A percentile compares a stretch with the other conserved stretches of the same genome.
Conservation (phyloP, 163 green algal species). For the Prototheca wickerhamii region DNA sequence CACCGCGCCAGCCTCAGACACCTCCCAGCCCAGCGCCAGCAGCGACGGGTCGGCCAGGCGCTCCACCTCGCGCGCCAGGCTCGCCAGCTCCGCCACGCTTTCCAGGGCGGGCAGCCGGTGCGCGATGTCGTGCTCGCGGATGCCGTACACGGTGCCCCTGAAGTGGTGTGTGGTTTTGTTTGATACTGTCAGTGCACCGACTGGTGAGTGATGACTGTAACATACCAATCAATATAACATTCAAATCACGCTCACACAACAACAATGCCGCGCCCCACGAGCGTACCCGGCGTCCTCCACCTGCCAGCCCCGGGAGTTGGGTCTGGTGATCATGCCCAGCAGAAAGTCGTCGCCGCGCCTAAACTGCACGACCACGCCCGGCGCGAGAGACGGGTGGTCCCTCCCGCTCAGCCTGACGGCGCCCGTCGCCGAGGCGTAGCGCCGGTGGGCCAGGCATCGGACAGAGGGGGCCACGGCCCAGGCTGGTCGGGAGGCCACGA, state of each 20-base stretch:
- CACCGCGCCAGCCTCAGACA: slow-evolving; percentile 4
- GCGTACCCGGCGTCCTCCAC: slow-evolving; percentile 5
- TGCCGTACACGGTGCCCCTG: slow-evolving; percentile 13
- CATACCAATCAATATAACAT: too few relatives aligned
- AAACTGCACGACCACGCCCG: slow-evolving; percentile 21
- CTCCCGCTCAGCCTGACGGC: too few relatives aligned
- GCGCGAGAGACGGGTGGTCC: not conserved
- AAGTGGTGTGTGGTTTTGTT: not conserved
- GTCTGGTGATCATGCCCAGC: slow-evolving; percentile 9
- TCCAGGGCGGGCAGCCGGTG: slow-evolving; percentile 13
- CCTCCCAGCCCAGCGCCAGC: slow-evolving; percentile 30
- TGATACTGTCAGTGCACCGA: not conserved
- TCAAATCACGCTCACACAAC: too few relatives aligned
- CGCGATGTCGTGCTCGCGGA: slow-evolving; percentile 11
- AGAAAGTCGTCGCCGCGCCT: slow-evolving; percentile 1
- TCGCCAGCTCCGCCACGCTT: not conserved
- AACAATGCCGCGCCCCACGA: not conserved
- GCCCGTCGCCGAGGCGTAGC: too few relatives aligned
- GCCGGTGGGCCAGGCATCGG: too few relatives aligned
- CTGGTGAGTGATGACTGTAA: too few relatives aligned
- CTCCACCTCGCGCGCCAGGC: slow-evolving; percentile 4
- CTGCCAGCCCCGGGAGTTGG: slow-evolving; percentile 8
- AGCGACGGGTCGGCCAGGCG: not conserved
- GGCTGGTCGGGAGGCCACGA: too few relatives aligned
- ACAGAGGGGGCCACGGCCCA: too few relatives aligned